Evolutionary conservation across 2,329 filamentous ascomycete species (phyloP), one percentile per base, ranked within the genome.

Genomic region (Ophiognomonia clavigignenti-juglandacearum): DNA sequence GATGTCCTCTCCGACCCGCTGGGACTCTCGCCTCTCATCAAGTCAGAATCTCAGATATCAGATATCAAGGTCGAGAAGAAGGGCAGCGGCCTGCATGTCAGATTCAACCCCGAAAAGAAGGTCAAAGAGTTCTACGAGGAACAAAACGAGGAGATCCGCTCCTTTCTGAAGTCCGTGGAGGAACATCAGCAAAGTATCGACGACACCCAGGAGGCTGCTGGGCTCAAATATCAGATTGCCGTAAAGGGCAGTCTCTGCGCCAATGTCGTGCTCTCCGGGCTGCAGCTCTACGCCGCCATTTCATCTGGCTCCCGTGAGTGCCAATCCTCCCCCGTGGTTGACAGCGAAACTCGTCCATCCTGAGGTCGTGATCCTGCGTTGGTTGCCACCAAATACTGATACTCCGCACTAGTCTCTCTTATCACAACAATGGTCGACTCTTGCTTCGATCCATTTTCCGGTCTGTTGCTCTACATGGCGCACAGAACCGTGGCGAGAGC

Each of bases 381-480:
- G n/a, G n/a, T n/a, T n/a, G n/a, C n/a, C n/a, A n/a, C n/a, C n/a
- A n/a, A n/a, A n/a, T n/a, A n/a, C n/a, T n/a, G n/a, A n/a, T n/a
- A n/a, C n/a, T n/a, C n/a, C n/a, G n/a, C n/a, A n/a, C n/a, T n/a
- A n/a, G n/a, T 97, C 29, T 96, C 92, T 6, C 81, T 98, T 36
- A 96, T 97, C 70, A 96, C 93, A 13, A 98, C 92, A 52, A 95
- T 95, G 87, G 92, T 91, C 13, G 93, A 98, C 66, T 83, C 91
- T 39, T 75, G 97, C 54, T 96, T 97, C 68, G 93, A 97, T 61
- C 92, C 90, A 8, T 63, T 93, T 59, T 92, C 86, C 59, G 96
- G 95, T 59, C 65, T 96, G 42, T 90, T 88, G 1, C 75, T 97
- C 13, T 88, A 96, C 47, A 66, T 96, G 35, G 89, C 86, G 50